Conservation (phyloP, 2,329 filamentous ascomycete species). For the Malbranchea zuffiana region DNA sequence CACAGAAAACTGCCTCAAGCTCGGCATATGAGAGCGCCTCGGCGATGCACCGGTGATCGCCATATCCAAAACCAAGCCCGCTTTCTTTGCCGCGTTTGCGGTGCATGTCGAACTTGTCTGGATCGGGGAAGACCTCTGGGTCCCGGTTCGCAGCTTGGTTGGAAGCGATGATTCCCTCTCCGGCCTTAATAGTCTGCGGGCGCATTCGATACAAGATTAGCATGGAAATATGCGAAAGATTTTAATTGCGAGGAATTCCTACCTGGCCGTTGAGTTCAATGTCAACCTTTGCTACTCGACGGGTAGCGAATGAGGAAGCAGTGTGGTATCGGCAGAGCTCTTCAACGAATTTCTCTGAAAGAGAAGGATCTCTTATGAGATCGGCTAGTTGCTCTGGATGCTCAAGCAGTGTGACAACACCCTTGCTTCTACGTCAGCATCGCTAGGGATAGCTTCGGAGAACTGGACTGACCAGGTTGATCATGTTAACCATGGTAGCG, state of each 20-base stretch:
- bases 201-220: not conserved
- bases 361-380: constrained; percentile 32
- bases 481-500: constrained; percentile 44
- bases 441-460: not conserved
- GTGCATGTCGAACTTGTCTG: constrained; percentile 38
- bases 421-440: constrained; percentile 22
- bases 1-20: constrained; percentile 36
- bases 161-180: constrained; percentile 39
- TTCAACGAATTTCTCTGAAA: constrained; percentile 34
- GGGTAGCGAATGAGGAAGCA: constrained; percentile 38
- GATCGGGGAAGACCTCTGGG: constrained; percentile 33
- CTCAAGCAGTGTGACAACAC: constrained; percentile 36
- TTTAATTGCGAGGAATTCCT: not conserved
- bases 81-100: constrained; percentile 27
- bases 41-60: constrained; percentile 38
- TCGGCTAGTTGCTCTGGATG: constrained; percentile 35
- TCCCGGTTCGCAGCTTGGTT: constrained; percentile 41
- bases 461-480: constrained; percentile 28
- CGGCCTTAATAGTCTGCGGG: constrained; percentile 29
- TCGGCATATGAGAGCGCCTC: constrained; percentile 37
- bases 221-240: not conserved
- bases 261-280: constrained; percentile 36
- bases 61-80: constrained; percentile 39
- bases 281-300: constrained; percentile 40
- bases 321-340: constrained; percentile 43